Evolutionary conservation across 306 rosid genomes (phyloP).

Genomic region (Pyrus bretschneideri): DNA sequence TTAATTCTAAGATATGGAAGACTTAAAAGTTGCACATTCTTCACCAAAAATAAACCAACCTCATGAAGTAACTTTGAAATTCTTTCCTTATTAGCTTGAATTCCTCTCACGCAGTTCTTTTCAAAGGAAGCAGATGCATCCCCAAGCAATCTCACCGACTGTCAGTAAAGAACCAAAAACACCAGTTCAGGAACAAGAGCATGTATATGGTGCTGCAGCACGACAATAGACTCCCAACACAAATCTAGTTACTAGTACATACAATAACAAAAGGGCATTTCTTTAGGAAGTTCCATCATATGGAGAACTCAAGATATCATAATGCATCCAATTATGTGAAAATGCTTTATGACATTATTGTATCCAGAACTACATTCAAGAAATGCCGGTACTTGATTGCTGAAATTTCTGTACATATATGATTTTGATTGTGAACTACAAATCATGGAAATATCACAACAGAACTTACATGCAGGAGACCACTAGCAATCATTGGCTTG

Average conservation of each 20-base stretch:
- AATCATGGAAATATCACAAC: background rate
- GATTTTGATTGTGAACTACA: background rate
- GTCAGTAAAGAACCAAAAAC: constrained; percentile 17
- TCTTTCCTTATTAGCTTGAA: constrained; percentile 90
- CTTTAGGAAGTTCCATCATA: background rate
- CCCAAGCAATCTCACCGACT: constrained; percentile 92
- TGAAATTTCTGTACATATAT: background rate
- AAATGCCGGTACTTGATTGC: background rate
- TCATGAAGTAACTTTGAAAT: constrained; percentile 86
- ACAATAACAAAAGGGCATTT: background rate
- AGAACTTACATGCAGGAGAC: constrained; percentile 71
- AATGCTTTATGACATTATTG: background rate
- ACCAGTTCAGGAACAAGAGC: background rate
- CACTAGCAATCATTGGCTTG: constrained; percentile 89
- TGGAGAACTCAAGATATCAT: background rate
- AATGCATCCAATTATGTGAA: background rate
- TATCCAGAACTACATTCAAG: background rate
- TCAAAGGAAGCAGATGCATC: constrained; percentile 94
- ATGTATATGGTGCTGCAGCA: background rate
- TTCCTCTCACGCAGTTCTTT: constrained; percentile 93
- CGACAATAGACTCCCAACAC: constrained; percentile 3
- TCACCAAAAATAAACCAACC: constrained; percentile 42
- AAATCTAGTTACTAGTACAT: background rate
- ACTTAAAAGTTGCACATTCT: background rate
- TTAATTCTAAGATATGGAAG: constrained; percentile 13